Base-by-base conservation (phyloP, 148 eudicot species). In the Cornus controversa region DNA sequence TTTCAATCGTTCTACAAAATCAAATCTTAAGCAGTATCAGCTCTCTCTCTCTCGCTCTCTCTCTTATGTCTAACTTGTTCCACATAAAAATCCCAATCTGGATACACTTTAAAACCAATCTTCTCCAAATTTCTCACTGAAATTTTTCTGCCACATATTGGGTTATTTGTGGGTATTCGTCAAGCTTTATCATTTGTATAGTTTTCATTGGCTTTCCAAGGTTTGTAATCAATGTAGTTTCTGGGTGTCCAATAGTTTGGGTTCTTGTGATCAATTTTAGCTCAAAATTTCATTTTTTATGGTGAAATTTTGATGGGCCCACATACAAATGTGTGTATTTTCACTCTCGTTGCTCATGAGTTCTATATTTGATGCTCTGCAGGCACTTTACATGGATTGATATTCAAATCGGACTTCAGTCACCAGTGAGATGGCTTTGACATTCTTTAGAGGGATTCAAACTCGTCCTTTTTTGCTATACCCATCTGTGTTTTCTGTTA, bases 401-500 rank as follows among this genome's bases (percentile, higher is more conserved):
- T 81, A 82, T 74, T 74, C 80, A 80, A 78, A 68, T 76, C 77
- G 86, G 81, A 57, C 60, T 81, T 71, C 64, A 70, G 16, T 24
- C 24, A 70, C 69, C 65, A 67, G 47, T 18, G 65, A 53, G 64
- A 96, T 96, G 99, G 93, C 94, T 58, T 82, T 93, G 74, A 79
- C 94, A 66, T 57, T 91, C 71, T 87, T 90, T 73, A 88, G 90
- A 85, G 94, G 98, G 76, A 75, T 96, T 75, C 91, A 78, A 78
- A 62, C 79, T 37, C 86, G 87, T 40, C 91, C 87, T 25, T 78
- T 87, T 54, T 74, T 85, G 73, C 75, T 88, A 27, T 79, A 80
- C 80, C 91, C 99, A 42, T 90, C 86, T 22, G 82, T 87, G 47
- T 72, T 76, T 29, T 65, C 87, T 67, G 73, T 86, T 25, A 85